Conservation (phyloP, 1,139 yeast genomes). For the Suhomyces coccinellae region DNA sequence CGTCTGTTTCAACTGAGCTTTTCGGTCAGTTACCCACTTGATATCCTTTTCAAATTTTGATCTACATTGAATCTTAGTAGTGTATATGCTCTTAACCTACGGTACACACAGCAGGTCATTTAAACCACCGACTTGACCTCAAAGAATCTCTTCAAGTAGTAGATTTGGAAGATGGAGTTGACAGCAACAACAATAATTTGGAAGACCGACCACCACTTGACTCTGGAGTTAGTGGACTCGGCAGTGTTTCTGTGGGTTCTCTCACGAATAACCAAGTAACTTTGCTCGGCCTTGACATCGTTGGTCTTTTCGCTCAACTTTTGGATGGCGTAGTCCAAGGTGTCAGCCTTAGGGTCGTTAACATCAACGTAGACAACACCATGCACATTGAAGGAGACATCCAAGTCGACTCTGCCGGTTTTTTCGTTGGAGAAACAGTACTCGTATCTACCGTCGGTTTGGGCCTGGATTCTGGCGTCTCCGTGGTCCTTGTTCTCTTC, state of each 20-base stretch:
- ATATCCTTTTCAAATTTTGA: not conserved
- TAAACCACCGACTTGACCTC: conserved; percentile 90
- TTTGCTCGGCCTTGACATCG: conserved; percentile 89
- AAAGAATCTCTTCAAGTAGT: conserved; percentile 89
- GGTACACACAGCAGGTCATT: conserved; percentile 10
- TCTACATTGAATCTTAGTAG: not conserved
- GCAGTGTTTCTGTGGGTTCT: conserved; percentile 98
- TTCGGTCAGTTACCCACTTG: too few species aligned
- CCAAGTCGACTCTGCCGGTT: conserved; percentile 71
- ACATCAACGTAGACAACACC: conserved; percentile 89
- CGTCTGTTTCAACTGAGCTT: not conserved
- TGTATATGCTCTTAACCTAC: conserved; percentile 1
- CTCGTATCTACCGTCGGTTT: conserved; percentile 68
- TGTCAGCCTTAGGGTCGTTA: conserved; percentile 77
- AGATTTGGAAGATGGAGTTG: conserved; percentile 90
- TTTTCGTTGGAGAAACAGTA: conserved; percentile 93
- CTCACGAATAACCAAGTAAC: conserved; percentile 92
- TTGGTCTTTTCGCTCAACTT: conserved; percentile 73
- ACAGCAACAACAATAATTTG: conserved; percentile 83
- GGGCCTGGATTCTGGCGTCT: conserved; percentile 68
- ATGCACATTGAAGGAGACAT: conserved; percentile 92
- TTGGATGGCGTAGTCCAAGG: conserved; percentile 82
- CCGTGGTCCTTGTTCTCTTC: conserved; percentile 73
- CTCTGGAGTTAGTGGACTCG: conserved; percentile 94
- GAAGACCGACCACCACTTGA: conserved; percentile 96